Percentiles rank a stretch among this genome's conserved stretches.
These are phyloP conservation scores for Hymenotorrendiella dingleyae DNA, from an alignment of 2,329 filamentous ascomycete genomes.

Conservation along the genomic window DNA sequence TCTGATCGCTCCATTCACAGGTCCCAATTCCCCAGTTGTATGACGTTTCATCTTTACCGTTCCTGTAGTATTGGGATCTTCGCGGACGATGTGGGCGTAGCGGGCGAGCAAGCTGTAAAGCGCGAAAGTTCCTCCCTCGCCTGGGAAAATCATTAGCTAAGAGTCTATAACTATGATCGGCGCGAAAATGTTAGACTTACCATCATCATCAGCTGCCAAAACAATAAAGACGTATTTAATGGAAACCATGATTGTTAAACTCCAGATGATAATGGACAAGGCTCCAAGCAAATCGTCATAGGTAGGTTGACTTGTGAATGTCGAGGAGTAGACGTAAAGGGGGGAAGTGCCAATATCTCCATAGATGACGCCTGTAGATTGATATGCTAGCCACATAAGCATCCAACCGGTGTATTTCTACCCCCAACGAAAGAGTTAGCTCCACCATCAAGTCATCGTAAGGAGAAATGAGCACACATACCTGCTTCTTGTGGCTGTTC, in stretches of 20 bases:
- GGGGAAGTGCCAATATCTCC: constrained; percentile 60
- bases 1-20: constrained; percentile 46
- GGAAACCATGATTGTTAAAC: constrained; percentile 62
- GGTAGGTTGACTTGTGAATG: constrained; percentile 50
- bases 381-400: constrained; percentile 49
- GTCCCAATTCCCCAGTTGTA: constrained; percentile 48
- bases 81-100: constrained; percentile 53
- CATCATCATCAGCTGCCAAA: constrained; percentile 61
- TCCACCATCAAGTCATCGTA: no score
- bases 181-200: no score
- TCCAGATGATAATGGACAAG: constrained; percentile 64
- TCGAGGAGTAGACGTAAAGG: constrained; percentile 68
- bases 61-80: constrained; percentile 51
- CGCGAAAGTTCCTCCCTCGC: constrained; percentile 65
- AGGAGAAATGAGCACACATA: constrained; percentile 6
- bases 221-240: constrained; percentile 64
- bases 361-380: constrained; percentile 62
- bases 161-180: no score
- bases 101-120: constrained; percentile 59
- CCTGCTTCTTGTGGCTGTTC: constrained; percentile 29
- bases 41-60: constrained; percentile 55
- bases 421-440: neutral
- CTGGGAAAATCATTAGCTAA: neutral
- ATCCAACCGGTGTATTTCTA: constrained; percentile 24
- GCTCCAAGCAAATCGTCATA: constrained; percentile 57